These are phyloP conservation scores for Mycena indigotica DNA, from an alignment of 768 basidiomycete species.

Conservation along the genomic window DNA sequence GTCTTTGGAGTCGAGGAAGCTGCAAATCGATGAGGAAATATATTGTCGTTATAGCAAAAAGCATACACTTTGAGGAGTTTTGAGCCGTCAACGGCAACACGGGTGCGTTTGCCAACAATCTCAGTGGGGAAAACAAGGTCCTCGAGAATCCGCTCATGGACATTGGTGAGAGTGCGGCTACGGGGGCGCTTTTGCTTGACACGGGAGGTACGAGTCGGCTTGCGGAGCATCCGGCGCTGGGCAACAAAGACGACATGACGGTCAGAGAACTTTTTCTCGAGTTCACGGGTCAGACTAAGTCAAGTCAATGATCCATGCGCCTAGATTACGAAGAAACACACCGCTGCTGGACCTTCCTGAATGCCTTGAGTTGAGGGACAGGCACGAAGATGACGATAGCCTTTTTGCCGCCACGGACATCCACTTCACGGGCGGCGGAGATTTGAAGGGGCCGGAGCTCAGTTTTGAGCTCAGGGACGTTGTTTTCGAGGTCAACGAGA, in stretches of 20 bases:
- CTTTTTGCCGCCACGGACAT: slow-evolving; percentile 99
- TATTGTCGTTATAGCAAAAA: not conserved
- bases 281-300: slow-evolving; percentile 89
- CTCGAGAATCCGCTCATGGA: slow-evolving; percentile 98
- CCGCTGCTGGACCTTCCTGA: slow-evolving; percentile 98
- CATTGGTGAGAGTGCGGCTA: slow-evolving; percentile 92
- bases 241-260: slow-evolving; percentile 98
- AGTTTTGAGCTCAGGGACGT: slow-evolving; percentile 95
- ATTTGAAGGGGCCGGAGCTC: slow-evolving; percentile 96
- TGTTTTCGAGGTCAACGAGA: slow-evolving; percentile 95
- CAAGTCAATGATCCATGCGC: not conserved
- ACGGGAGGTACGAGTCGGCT: slow-evolving; percentile 91
- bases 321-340: slow-evolving; percentile 36
- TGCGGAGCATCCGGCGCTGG: slow-evolving; percentile 97
- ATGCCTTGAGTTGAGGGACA: slow-evolving; percentile 95
- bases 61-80: slow-evolving; percentile 98
- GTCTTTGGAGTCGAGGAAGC: slow-evolving; percentile 97
- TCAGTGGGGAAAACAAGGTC: slow-evolving; percentile 99
- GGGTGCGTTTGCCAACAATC: slow-evolving; percentile 98
- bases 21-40: slow-evolving; percentile 33
- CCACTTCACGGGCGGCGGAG: slow-evolving; percentile 97
- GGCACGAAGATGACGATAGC: slow-evolving; percentile 99
- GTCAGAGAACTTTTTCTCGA: slow-evolving; percentile 99
- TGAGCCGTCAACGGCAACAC: slow-evolving; percentile 89
- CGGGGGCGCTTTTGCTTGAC: slow-evolving; percentile 96